Evolutionary conservation across 352 stramenopile genomes (phyloP).

Genomic region (Saprolegnia diclina): DNA sequence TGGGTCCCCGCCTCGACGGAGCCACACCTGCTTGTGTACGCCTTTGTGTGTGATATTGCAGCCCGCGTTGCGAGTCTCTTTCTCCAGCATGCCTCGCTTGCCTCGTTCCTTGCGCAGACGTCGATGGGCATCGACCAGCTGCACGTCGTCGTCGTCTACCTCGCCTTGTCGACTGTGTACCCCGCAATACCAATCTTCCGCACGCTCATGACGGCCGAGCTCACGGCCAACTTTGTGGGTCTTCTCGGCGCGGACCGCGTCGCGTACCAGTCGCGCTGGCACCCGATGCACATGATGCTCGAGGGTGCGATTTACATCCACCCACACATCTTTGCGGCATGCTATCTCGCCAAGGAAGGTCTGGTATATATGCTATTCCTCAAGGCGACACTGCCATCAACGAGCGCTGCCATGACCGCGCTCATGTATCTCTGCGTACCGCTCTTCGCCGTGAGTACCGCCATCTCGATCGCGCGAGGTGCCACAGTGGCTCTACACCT

Average conservation of each 20-base stretch:
- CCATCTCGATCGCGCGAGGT: slow-evolving; percentile 10
- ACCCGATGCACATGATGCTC: slow-evolving; percentile 58
- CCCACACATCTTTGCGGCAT: slow-evolving; percentile 38
- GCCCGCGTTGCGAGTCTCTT: slow-evolving; percentile 52
- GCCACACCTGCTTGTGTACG: slow-evolving; percentile 5
- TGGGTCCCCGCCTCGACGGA: background rate
- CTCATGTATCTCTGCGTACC: slow-evolving; percentile 17
- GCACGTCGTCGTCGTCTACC: slow-evolving; percentile 49
- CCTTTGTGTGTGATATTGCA: slow-evolving; percentile 45
- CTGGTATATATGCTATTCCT: slow-evolving; percentile 57
- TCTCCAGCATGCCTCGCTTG: slow-evolving; percentile 70
- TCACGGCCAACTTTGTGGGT: slow-evolving; percentile 49
- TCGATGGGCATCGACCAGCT: slow-evolving; percentile 66
- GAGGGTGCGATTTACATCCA: slow-evolving; percentile 49
- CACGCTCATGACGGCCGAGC: slow-evolving; percentile 46
- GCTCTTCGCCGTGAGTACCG: slow-evolving; percentile 3
- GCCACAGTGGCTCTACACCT: slow-evolving; percentile 13
- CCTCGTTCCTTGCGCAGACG: slow-evolving; percentile 62
- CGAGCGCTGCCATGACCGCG: background rate
- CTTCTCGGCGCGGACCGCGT: slow-evolving; percentile 53
- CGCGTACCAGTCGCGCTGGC: slow-evolving; percentile 51
- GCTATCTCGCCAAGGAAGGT: slow-evolving; percentile 53
- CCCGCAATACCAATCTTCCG: slow-evolving; percentile 42
- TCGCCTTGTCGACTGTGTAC: slow-evolving; percentile 50
- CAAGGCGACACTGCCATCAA: background rate